Conservation (phyloP, 768 basidiomycete genomes). For the Mycena galopus region DNA sequence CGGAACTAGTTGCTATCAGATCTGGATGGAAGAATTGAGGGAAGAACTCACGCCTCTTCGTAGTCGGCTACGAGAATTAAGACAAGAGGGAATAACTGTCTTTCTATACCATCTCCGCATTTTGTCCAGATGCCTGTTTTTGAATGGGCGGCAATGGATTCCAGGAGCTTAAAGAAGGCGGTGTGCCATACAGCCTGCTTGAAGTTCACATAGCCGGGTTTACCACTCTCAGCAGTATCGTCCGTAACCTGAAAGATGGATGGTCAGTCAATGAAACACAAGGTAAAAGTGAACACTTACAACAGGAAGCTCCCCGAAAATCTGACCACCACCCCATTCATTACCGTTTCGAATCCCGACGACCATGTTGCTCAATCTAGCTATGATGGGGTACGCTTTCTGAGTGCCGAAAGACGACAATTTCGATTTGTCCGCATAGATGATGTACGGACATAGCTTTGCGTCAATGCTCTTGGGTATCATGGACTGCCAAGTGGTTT, state of each 20-base stretch:
- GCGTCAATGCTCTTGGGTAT: too few relatives aligned
- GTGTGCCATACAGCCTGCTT: constrained; percentile 47
- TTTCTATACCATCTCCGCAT: constrained; percentile 46
- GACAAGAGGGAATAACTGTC: constrained; percentile 51
- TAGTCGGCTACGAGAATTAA: constrained; percentile 57
- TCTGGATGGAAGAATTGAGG: neutral
- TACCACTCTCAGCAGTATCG: constrained; percentile 33
- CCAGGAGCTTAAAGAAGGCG: constrained; percentile 39
- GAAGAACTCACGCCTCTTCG: constrained; percentile 57
- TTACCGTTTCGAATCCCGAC: constrained; percentile 48
- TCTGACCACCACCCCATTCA: constrained; percentile 48
- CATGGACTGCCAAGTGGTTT: too few relatives aligned
- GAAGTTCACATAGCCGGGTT: constrained; percentile 38
- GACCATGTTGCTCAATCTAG: constrained; percentile 49
- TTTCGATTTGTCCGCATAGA: constrained; percentile 58
- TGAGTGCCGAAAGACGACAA: constrained; percentile 53
- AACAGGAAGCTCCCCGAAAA: constrained; percentile 56
- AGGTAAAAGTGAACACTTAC: constrained; percentile 37
- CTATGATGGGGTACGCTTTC: constrained; percentile 55
- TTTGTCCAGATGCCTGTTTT: constrained; percentile 19
- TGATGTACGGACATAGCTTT: constrained; percentile 47
- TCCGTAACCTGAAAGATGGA: constrained; percentile 38
- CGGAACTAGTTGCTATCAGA: constrained; percentile 41
- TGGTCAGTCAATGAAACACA: too few relatives aligned
- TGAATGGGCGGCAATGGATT: constrained; percentile 28